These are phyloP conservation scores for Endotrypanum monterogeii DNA, from an alignment of 208 protist genomes.

Conservation along the genomic window DNA sequence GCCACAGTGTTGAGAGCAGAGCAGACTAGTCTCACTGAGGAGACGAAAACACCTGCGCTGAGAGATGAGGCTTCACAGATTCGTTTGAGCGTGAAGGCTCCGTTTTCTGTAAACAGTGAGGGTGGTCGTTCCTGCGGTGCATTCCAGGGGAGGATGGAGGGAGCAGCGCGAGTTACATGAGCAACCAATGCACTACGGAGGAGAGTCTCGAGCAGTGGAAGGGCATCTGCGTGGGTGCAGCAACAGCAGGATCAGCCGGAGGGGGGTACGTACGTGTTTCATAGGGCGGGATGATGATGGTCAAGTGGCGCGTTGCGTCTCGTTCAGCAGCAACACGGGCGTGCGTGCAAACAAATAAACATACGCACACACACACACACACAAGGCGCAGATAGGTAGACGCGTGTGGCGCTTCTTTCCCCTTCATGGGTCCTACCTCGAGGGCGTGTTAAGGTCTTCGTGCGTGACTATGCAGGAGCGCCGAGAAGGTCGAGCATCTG, in stretches of 20 bases:
- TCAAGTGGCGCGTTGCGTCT: too few relatives aligned
- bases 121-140: constrained; percentile 12
- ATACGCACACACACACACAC: too few relatives aligned
- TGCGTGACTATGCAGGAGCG: too few relatives aligned
- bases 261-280: too few relatives aligned
- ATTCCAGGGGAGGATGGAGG: not conserved
- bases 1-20: not conserved
- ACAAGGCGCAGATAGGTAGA: too few relatives aligned
- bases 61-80: constrained; percentile 2
- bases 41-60: constrained; percentile 11
- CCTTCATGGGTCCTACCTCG: too few relatives aligned
- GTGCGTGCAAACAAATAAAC: too few relatives aligned
- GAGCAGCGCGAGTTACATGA: not conserved
- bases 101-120: constrained; percentile 10
- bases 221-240: constrained; percentile 1
- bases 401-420: too few relatives aligned
- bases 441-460: too few relatives aligned
- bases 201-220: constrained; percentile 3
- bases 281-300: too few relatives aligned
- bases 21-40: constrained; percentile 2
- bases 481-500: too few relatives aligned
- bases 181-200: not conserved
- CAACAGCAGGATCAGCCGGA: not conserved
- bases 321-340: too few relatives aligned
- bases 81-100: constrained; percentile 3